Evolutionary conservation across 306 rosid species (phyloP), one percentile per base, ranked within the genome.

Genomic region (Hippophae gyantsensis): DNA sequence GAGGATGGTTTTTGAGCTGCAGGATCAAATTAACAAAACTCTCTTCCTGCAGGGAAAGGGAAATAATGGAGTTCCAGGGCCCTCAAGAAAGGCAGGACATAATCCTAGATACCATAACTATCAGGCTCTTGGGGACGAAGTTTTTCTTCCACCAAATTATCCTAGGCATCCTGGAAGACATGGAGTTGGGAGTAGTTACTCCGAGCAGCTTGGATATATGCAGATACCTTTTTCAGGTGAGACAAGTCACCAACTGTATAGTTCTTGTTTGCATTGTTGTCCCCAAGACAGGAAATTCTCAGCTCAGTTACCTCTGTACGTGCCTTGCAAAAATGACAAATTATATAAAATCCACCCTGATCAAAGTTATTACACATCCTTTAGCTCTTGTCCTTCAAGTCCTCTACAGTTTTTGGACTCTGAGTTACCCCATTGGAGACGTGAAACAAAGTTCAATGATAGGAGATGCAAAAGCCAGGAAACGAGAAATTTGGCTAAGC

Each of bases 151-250:
- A 41, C 46, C 73, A 56, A 61, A 79, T 69, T 64, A 82, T 65
- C 74, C 64, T 43, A 60, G 73, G 57, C 53, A 61, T 26, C 38
- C 5, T 32, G 78, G 74, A 69, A 82, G 90, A 75, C 71, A 69
- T 50, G 13, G 46, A 46, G 67, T 51, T 67, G 84, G 73, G 61
- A 63, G 70, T 56, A 63, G 57, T 64, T 67, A 69, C 66, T 69
- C 40, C 42, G 70, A 69, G 69, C 79, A 75, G 58, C 74, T 43
- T 64, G 61, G 79, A 53, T 63, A 58, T 62, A 73, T 82, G 7
- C 64, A 54, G 58, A 69, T 82, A 57, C 89, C 95, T 51, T 85
- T 82, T 68, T 84, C 96, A 38, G 80, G 76, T 52, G 92, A 85
- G 73, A 78, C 79, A 74, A 75, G 80, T 48, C 82, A 71, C 71